Conservation (phyloP, 805 yeast genomes). For the Candida pseudofarinosa region DNA sequence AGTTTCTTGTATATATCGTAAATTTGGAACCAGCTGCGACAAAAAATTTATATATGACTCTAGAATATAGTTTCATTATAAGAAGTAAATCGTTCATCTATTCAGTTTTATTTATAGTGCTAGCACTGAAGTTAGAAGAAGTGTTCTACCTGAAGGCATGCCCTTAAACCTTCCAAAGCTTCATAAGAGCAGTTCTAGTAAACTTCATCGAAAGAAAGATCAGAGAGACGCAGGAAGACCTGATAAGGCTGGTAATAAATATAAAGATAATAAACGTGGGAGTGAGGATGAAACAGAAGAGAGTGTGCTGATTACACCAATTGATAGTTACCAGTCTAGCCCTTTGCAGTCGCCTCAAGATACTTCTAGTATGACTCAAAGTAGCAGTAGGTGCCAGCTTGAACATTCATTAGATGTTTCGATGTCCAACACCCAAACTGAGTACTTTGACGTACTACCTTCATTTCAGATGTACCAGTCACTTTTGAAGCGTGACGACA, state of each 20-base stretch:
- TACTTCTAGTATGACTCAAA: background rate
- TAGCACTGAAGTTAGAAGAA: background rate
- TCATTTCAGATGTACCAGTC: conserved; percentile 67
- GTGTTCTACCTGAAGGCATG: background rate
- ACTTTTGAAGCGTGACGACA: conserved; percentile 39
- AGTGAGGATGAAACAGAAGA: background rate
- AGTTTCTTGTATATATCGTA: too few relatives aligned
- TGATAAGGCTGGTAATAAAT: background rate
- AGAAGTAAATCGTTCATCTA: background rate
- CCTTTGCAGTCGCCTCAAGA: background rate
- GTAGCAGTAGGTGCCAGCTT: background rate
- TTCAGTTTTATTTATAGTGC: background rate
- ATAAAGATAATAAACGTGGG: background rate
- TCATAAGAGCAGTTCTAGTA: background rate
- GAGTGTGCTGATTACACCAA: background rate
- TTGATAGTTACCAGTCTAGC: background rate
- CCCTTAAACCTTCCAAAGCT: background rate
- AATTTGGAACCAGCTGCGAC: background rate
- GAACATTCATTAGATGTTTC: background rate
- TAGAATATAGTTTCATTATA: background rate
- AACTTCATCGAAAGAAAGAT: background rate
- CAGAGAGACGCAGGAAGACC: background rate
- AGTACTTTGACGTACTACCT: conserved; percentile 56
- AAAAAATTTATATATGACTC: too few relatives aligned
- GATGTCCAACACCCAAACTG: conserved; percentile 28